Evolutionary conservation across 2,329 filamentous ascomycete genomes (phyloP).

Genomic region (Talaromyces sp.): DNA sequence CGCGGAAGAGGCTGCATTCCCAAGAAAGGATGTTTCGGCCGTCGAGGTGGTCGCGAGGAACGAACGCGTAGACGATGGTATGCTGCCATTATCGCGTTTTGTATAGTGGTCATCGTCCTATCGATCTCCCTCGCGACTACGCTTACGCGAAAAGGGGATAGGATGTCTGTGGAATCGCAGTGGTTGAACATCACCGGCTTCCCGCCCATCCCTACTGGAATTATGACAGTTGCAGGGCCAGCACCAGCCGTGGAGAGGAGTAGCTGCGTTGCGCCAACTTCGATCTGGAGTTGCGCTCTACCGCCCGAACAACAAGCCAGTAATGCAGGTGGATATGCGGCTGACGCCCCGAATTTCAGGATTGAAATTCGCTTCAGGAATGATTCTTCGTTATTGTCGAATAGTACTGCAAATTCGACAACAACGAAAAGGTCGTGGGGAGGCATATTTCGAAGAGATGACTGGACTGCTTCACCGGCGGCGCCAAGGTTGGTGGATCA

Average conservation of each 20-base stretch:
- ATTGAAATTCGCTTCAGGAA: constrained; percentile 67
- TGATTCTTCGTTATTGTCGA: constrained; percentile 21
- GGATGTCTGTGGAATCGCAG: constrained; percentile 47
- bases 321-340: constrained; percentile 56
- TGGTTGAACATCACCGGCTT: constrained; percentile 87
- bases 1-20: constrained; percentile 63
- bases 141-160: constrained; percentile 47
- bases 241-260: constrained; percentile 62
- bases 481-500: constrained; percentile 61
- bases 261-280: constrained; percentile 67
- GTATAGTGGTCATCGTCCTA: constrained; percentile 56
- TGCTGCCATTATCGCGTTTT: constrained; percentile 48
- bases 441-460: constrained; percentile 28
- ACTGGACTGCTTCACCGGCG: constrained; percentile 42
- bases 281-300: constrained; percentile 80
- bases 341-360: constrained; percentile 72
- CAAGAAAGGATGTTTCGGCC: constrained; percentile 62
- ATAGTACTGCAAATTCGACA: constrained; percentile 33
- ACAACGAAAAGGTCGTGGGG: constrained; percentile 27
- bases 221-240: constrained; percentile 72
- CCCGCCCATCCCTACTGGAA: constrained; percentile 79
- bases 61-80: constrained; percentile 62
- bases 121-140: constrained; percentile 57
- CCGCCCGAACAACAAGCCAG: constrained; percentile 71
- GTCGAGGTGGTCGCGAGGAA: constrained; percentile 57